These are phyloP conservation scores for Raddia distichophylla DNA, from an alignment of 176 grass and related monocot genomes.

Conservation along the genomic window DNA sequence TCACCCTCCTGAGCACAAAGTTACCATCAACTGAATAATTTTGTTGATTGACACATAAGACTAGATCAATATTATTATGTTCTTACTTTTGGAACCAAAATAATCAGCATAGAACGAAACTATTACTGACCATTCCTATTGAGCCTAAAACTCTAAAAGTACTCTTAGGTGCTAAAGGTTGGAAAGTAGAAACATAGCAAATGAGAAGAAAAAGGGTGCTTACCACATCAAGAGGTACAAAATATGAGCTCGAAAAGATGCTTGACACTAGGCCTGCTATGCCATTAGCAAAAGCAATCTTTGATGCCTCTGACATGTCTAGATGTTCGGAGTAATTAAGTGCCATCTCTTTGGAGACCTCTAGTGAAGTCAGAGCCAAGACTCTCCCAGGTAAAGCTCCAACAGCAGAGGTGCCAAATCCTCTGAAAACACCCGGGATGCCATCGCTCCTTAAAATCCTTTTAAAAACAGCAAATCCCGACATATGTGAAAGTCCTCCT, in stretches of 20 bases:
- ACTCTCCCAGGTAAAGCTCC: conserved; percentile 85
- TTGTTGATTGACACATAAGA: background rate
- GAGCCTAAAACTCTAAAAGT: too few relatives aligned
- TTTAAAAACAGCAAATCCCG: conserved; percentile 74
- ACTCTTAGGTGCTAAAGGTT: background rate
- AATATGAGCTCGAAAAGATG: conserved; percentile 78
- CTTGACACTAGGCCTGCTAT: conserved; percentile 77
- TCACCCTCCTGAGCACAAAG: background rate
- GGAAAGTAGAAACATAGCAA: background rate
- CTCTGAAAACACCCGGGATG: conserved; percentile 79
- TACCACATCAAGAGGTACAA: conserved; percentile 97
- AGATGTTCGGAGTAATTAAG: conserved; percentile 66
- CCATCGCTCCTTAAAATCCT: conserved; percentile 81
- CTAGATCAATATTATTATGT: background rate
- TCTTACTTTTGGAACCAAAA: background rate
- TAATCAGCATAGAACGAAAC: background rate
- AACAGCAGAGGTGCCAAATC: conserved; percentile 83
- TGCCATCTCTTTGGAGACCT: conserved; percentile 85
- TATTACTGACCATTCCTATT: background rate
- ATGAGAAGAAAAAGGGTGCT: conserved; percentile 38
- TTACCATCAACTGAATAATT: background rate
- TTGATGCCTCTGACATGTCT: conserved; percentile 76
- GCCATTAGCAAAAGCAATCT: conserved; percentile 71
- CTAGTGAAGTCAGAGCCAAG: conserved; percentile 81
- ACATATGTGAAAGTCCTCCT: conserved; percentile 67